phyloP scores from a whole-genome alignment of 208 protist genomes.

The Acanthamoeba sp. region DNA sequence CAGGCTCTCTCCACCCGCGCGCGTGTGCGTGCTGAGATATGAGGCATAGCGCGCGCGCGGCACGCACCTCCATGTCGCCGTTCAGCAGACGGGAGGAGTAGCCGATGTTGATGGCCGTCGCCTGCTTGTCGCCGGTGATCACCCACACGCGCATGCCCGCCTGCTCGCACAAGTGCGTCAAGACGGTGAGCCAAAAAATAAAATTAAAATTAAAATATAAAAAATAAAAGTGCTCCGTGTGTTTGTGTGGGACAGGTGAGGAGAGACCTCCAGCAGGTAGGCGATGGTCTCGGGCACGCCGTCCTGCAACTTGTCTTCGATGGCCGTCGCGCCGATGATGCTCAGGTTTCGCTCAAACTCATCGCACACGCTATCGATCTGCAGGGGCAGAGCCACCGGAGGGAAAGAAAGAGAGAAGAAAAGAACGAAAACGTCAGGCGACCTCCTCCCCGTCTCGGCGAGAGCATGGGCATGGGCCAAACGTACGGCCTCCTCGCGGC shows the following conservation, averaged over 20 bases:
- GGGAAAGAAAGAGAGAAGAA: no score
- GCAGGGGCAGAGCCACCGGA: no score
- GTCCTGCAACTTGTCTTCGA: constrained; percentile 97
- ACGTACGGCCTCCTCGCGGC: constrained; percentile 56
- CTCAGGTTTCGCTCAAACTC: constrained; percentile 92
- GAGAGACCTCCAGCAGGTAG: constrained; percentile 73
- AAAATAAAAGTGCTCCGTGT: no score
- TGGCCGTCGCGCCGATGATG: constrained; percentile 94
- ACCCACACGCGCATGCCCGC: constrained; percentile 47
- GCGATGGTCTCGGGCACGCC: constrained; percentile 93
- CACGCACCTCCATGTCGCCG: constrained; percentile 37
- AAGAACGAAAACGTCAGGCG: no score
- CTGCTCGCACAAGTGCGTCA: background rate
- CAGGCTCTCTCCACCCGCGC: no score
- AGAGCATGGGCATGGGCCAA: no score
- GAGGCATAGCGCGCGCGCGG: background rate
- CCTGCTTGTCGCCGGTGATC: constrained; percentile 90
- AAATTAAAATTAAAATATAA: no score
- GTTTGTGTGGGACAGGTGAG: background rate
- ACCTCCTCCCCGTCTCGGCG: no score
- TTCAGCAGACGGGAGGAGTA: constrained; percentile 81
- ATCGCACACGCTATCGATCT: constrained; percentile 66
- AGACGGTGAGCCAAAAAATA: background rate
- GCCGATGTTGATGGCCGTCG: constrained; percentile 94
- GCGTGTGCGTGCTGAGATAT: no score